Base-by-base conservation (phyloP, 2,329 filamentous ascomycete species). In the Tolypocladium amazonense region DNA sequence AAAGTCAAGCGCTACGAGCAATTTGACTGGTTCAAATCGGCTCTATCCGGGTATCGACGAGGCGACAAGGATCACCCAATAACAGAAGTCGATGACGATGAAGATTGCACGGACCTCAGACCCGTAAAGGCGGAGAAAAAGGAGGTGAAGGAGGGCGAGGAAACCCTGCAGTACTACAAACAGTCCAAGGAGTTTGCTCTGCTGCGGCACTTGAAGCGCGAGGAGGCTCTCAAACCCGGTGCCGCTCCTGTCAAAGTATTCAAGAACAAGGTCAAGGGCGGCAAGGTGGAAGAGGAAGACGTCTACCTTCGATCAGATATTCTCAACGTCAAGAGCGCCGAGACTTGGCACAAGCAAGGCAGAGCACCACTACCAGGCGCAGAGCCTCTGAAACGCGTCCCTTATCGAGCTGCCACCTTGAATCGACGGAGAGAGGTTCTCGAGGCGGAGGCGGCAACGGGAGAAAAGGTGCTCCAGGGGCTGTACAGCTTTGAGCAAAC, bases 291-390 rank as follows among this genome's bases (percentile, higher is more conserved):
- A 53, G 84, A 89, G 61, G 91, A 96, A 70, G 86, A 90, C 1
- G 91, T 97, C 0, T 97, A 86, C 69, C 81, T 81, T 0, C 86
- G 93, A 39, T 82, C 83, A 58, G 92, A 97, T 65, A 85, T 97
- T 0, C 85, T 92, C 2, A 80, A 83, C 45, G 96, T 95, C 71
- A 92, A 96, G 72, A 95, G 90, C 35, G 88, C 89, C 1, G 94
- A 99, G 71, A 96, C 90, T 1, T 99, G 94, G 94, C 94, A 97
- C 71, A 97, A 97, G 71, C 93, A 97, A 77, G 94, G 94, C 0
- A 84, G 93, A 14, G 88, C 86, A 33, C 86, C 94, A 3, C 81
- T 83, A 33, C 69, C 79, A 0, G 91, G 89, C 3, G 86, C 88
- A 64, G 76, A 85, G 56, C 90, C 94, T 0, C 75, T 97, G 61